Base-by-base conservation (phyloP, 2,329 filamentous ascomycete genomes). In the Fusarium caatingaense region DNA sequence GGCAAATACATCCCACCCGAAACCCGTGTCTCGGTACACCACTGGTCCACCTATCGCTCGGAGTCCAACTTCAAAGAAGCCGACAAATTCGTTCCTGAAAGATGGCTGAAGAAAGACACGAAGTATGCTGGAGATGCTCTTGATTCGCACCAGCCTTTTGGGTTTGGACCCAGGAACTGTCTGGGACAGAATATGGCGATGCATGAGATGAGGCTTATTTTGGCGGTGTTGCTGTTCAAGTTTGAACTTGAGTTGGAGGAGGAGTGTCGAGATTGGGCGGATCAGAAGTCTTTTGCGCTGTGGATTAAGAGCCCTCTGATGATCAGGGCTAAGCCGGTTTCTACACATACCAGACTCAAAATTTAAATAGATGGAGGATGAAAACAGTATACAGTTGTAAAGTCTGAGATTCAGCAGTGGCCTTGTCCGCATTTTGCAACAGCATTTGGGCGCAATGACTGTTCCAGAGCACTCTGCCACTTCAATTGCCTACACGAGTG, bases 201-300 rank as follows among this genome's bases (percentile, higher is more conserved):
- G 64, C 64, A 66, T 23, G 64, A 66, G n/a, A 62, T 62, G 46
- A 66, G 64, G 9, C 56, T 66, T 1, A 48, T 66, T 1, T 3
- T 66, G 8, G 56, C 56, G 0, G 61, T 34, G 6, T 18, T 66
- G 2, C 6, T 66, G 8, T 51, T 66, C 2, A 51, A 56, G 2
- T 66, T 51, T 15, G 64, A 66, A 4, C 28, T 66, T 16, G 41
- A 66, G 3, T n/a, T 66, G 3, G 56, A 50, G 16, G 28, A 66
- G 0, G 41, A 45, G 23, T 56, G 62, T 18, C 6, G 1, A 2
- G 25, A 44, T 12, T 66, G 64, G 64, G 23, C 30, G 5, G 56
- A 66, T 12, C 64, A 67, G 7, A 67, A 48, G 28, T 3, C 46
- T 0, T 67, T 67, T 62, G 46, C 25, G 0, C 0, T 67, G 8